A percentile compares a stretch with the other conserved stretches of the same genome.
Evolutionary conservation across 179 eudicot genomes (phyloP).

Genomic region (Drosera spatulata): DNA sequence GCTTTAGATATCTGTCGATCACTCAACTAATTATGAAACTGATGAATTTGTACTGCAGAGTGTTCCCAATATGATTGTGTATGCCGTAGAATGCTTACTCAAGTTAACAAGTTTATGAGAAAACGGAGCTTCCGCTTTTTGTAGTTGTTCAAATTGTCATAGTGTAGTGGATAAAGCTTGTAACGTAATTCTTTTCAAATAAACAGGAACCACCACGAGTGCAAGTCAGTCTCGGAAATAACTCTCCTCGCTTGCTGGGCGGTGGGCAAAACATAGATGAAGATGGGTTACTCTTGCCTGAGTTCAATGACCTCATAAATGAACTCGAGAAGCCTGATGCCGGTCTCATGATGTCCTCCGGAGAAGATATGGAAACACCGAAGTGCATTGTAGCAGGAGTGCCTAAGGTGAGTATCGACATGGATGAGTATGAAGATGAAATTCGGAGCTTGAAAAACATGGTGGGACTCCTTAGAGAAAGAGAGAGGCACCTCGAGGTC

Average conservation of each 20-base stretch:
- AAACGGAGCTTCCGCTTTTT: no score
- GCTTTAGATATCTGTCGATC: no score
- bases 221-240: no score
- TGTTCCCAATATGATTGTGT: no score
- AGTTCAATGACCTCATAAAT: conserved; percentile 47
- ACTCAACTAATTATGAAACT: no score
- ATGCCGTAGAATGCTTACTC: no score
- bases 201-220: no score
- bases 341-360: conserved; percentile 13
- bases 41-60: no score
- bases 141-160: no score
- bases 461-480: conserved; percentile 47
- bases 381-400: conserved; percentile 11
- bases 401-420: conserved; percentile 15
- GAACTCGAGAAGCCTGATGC: conserved; percentile 21
- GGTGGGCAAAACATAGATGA: conserved; percentile 23
- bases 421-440: conserved; percentile 40
- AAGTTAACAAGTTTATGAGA: no score
- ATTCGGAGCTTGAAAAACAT: conserved; percentile 34
- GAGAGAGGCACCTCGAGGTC: conserved; percentile 54
- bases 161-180: no score
- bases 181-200: no score
- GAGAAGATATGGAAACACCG: conserved; percentile 16
- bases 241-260: conserved; percentile 20
- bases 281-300: conserved; percentile 44